phyloP scores from a whole-genome alignment of 1,284 basidiomycete species.

The Dichomitus squalens region DNA sequence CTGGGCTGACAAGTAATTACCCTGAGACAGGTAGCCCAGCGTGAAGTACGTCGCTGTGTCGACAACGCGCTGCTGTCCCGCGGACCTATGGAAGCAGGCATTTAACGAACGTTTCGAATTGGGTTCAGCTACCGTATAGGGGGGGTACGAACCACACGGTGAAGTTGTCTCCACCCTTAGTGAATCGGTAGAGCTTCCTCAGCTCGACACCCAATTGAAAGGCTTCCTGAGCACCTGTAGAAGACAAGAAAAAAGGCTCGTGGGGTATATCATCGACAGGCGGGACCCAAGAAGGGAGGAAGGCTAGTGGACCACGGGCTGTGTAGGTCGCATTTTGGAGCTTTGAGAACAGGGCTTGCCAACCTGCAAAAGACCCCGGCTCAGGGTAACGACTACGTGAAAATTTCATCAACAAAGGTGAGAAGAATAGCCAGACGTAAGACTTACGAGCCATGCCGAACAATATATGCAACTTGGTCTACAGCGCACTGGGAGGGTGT shows the following conservation, averaged over 20 bases:
- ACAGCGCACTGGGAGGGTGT: slow-evolving; percentile 42
- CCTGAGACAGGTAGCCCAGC: slow-evolving; percentile 45
- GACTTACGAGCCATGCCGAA: slow-evolving; percentile 44
- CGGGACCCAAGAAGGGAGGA: slow-evolving; percentile 43
- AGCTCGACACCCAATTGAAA: slow-evolving; percentile 43
- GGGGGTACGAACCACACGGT: slow-evolving; percentile 41
- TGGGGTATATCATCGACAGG: slow-evolving; percentile 43
- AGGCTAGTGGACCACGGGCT: slow-evolving; percentile 40
- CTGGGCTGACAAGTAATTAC: slow-evolving; percentile 38
- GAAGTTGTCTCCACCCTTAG: slow-evolving; percentile 41
- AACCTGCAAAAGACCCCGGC: slow-evolving; percentile 41
- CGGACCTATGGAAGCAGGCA: slow-evolving; percentile 34
- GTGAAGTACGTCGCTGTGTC: slow-evolving; percentile 44
- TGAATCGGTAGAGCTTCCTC: slow-evolving; percentile 42
- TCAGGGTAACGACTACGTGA: slow-evolving; percentile 41
- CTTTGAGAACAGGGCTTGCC: slow-evolving; percentile 40
- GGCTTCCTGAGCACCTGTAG: slow-evolving; percentile 42
- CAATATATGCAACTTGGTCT: slow-evolving; percentile 46
- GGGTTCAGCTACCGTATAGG: neutral
- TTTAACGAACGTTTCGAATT: neutral
- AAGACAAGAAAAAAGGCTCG: slow-evolving; percentile 40
- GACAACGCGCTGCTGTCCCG: slow-evolving; percentile 42
- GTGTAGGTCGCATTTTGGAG: slow-evolving; percentile 44
- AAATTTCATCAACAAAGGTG: neutral
- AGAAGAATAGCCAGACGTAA: too few species aligned